Evolutionary conservation across 192 early-diverging fungal species (phyloP).

Genomic region (Piromyces sp.): DNA sequence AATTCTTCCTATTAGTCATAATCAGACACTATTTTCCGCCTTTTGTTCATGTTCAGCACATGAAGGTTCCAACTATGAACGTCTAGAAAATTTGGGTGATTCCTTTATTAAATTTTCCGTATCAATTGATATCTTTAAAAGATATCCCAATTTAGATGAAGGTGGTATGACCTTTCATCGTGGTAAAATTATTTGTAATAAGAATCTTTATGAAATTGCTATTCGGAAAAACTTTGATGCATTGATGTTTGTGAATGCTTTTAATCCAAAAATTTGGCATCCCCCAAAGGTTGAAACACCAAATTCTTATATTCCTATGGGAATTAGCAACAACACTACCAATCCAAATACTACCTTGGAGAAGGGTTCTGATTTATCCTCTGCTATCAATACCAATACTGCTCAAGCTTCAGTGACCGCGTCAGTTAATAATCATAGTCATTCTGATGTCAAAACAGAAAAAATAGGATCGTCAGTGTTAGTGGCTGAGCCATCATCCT

Average conservation of each 20-base stretch:
- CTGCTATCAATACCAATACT: no score
- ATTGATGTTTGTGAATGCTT: not conserved
- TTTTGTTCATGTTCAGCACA: not conserved
- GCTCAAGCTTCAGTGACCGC: no score
- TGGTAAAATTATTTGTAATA: not conserved
- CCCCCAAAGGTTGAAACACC: not conserved
- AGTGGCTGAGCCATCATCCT: no score
- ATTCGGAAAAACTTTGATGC: not conserved
- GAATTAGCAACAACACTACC: not conserved
- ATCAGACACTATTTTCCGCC: not conserved
- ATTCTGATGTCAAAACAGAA: no score
- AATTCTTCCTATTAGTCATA: not conserved
- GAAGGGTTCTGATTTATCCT: no score
- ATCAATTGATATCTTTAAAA: not conserved
- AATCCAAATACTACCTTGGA: no score
- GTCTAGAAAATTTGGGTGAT: not conserved
- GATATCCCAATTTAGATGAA: not conserved
- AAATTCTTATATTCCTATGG: not conserved
- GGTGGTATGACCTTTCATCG: not conserved
- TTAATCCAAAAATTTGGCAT: not conserved
- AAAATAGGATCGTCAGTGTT: no score
- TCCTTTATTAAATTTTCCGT: not conserved
- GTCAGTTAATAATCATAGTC: no score
- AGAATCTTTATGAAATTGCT: not conserved
- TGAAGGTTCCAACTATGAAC: not conserved